These are phyloP conservation scores for Leccinum sublutescens DNA, from an alignment of 768 basidiomycete species.

Conservation along the genomic window DNA sequence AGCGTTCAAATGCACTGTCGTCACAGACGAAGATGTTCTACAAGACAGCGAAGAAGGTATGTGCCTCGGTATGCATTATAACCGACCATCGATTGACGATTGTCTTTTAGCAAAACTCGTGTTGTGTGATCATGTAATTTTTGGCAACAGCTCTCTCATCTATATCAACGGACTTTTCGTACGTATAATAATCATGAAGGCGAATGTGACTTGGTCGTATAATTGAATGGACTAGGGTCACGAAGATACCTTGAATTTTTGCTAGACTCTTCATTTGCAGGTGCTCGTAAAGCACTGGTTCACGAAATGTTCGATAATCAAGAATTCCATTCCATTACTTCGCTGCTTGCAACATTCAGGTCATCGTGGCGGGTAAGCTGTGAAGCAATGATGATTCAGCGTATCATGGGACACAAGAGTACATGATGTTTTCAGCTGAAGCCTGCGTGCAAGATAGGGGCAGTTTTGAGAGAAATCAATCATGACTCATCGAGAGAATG, in stretches of 20 bases:
- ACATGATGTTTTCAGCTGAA: neutral
- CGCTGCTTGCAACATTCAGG: neutral
- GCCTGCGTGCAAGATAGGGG: neutral
- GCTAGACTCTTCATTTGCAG: neutral
- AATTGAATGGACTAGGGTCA: neutral
- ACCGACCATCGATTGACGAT: conserved; percentile 9
- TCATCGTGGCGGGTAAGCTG: neutral
- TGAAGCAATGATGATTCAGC: neutral
- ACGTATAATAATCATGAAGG: conserved; percentile 16
- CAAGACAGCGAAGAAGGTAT: conserved; percentile 98
- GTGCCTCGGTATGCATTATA: conserved; percentile 15
- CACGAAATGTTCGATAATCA: neutral
- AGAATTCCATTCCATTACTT: conserved; percentile 2
- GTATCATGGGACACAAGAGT: neutral
- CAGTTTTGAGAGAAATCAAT: no score
- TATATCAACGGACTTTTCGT: conserved; percentile 21
- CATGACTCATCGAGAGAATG: no score
- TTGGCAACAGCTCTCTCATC: conserved; percentile 4
- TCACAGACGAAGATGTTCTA: conserved; percentile 97
- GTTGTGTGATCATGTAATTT: conserved; percentile 82
- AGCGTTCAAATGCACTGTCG: conserved; percentile 86
- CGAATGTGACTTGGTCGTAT: neutral
- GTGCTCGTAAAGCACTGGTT: neutral
- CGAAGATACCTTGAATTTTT: neutral
- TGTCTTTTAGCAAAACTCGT: conserved; percentile 83